phyloP scores from a whole-genome alignment of 208 protist genomes.

The Vickermania spadyakhi region DNA sequence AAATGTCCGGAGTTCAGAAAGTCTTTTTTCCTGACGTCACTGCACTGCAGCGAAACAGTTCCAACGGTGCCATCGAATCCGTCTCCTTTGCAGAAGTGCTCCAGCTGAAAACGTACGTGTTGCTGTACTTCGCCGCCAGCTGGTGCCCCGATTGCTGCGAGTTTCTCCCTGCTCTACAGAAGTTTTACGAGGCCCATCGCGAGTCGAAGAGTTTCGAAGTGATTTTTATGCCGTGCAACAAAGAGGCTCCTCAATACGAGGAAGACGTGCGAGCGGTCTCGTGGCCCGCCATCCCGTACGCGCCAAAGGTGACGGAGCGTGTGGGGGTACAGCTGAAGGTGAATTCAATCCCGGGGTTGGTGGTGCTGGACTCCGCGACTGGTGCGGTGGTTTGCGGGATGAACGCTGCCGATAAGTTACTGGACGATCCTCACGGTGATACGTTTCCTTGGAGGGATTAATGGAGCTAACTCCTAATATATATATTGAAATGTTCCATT shows the following conservation, averaged over 20 bases:
- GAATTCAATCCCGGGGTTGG: not conserved
- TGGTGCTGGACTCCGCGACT: not conserved
- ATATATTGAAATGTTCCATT: too few relatives aligned
- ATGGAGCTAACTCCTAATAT: too few relatives aligned
- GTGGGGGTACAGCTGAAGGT: not conserved
- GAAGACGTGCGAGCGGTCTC: constrained; percentile 39
- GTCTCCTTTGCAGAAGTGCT: constrained; percentile 21
- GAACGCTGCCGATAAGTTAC: not conserved
- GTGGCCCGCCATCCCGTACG: not conserved
- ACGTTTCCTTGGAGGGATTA: not conserved
- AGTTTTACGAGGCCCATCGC: constrained; percentile 38
- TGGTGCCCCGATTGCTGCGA: constrained; percentile 71
- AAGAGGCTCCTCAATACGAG: constrained; percentile 34
- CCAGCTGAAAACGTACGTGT: constrained; percentile 32
- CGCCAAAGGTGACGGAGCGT: constrained; percentile 8
- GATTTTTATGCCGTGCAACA: constrained; percentile 54
- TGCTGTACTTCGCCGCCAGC: constrained; percentile 77
- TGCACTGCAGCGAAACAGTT: not conserved
- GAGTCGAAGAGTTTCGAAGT: constrained; percentile 39
- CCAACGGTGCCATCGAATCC: constrained; percentile 12
- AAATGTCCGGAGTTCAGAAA: not conserved
- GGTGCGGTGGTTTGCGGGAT: not conserved
- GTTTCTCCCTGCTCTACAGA: constrained; percentile 60
- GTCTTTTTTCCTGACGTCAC: not conserved
- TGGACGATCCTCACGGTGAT: not conserved